Evolutionary conservation across 345 rosid genomes (phyloP), one percentile per base, ranked within the genome.

Genomic region (Syzygium grande): DNA sequence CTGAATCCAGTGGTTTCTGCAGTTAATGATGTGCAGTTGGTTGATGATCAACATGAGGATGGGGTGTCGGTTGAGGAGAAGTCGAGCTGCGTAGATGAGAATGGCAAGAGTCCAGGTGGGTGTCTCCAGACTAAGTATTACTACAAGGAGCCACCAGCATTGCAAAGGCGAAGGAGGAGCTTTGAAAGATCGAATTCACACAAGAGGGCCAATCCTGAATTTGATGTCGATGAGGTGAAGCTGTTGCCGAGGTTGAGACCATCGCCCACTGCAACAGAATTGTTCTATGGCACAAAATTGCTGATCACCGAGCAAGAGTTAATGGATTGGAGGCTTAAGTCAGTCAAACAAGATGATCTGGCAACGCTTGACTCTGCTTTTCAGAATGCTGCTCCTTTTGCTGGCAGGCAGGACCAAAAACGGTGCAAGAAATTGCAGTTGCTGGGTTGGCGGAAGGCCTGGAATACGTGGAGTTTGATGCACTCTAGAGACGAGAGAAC

Each of bases 281-380:
- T 93, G 63, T 90, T 92, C 86, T 93, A 89, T 59, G 92, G 93
- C 53, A 90, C 94, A 7, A 93, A 94, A 87, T 87, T 94, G 91
- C 85, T 94, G 91, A 93, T 93, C 85, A 94, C 94, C 2, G 96
- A 93, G 93, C 93, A 91, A 59, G 93, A 92, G 89, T 88, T 92
- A 90, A 90, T 90, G 90, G 92, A 89, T 73, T 93, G 93, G 34
- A 91, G 91, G 85, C 91, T 91, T 88, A 90, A 92, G 73, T 87
- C 91, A 6, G 85, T 51, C 87, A 89, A 78, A 89, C 84, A 52
- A 84, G 56, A 83, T 79, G 54, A 63, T 51, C 25, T 51, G 34
- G 43, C 43, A 22, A 38, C 34, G 53, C 78, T 46, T 51, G 30
- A 86, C 16, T 55, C 88, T 1, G 1, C 56, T 68, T 22, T 41